These are phyloP conservation scores for Phaeophleospora eucalypticola DNA, from an alignment of 2,329 filamentous ascomycete species.

Conservation along the genomic window DNA sequence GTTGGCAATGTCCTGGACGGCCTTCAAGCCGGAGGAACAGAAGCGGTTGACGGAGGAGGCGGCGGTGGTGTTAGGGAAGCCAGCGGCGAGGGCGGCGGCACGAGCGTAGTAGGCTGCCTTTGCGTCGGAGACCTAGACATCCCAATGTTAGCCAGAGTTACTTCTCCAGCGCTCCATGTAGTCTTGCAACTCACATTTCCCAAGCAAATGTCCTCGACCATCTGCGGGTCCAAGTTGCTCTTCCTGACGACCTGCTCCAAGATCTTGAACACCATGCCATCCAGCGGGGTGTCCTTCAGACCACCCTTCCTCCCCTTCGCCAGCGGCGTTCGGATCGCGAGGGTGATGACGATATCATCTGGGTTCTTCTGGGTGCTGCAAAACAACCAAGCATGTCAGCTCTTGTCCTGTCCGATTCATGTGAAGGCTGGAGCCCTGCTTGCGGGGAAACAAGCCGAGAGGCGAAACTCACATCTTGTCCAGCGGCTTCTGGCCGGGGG, in stretches of 20 bases:
- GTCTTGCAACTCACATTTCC: conserved; percentile 64
- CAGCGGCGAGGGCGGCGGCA: conserved; percentile 81
- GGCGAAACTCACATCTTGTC: conserved; percentile 75
- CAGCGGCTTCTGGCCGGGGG: conserved; percentile 64
- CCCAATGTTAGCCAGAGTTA: neutral
- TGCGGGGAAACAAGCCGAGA: conserved; percentile 58
- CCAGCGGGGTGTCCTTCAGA: conserved; percentile 89
- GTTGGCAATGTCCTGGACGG: conserved; percentile 90
- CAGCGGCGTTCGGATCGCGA: conserved; percentile 84
- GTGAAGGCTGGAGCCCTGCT: conserved; percentile 42
- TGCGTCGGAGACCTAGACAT: conserved; percentile 65
- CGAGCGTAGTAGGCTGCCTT: conserved; percentile 90
- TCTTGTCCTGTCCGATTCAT: conserved; percentile 73
- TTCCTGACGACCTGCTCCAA: conserved; percentile 57
- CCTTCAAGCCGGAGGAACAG: conserved; percentile 94
- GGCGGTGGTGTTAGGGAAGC: conserved; percentile 84
- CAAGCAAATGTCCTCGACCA: conserved; percentile 70
- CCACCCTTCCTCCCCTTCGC: conserved; percentile 87
- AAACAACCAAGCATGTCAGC: conserved; percentile 44
- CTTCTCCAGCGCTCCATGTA: no score
- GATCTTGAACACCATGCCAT: conserved; percentile 79
- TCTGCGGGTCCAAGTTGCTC: conserved; percentile 33
- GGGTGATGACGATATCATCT: conserved; percentile 94
- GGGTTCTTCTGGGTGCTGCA: conserved; percentile 59
- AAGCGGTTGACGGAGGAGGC: conserved; percentile 88